phyloP scores from a whole-genome alignment of 192 early-diverging fungal genomes.

The Chytriomyces sp. region DNA sequence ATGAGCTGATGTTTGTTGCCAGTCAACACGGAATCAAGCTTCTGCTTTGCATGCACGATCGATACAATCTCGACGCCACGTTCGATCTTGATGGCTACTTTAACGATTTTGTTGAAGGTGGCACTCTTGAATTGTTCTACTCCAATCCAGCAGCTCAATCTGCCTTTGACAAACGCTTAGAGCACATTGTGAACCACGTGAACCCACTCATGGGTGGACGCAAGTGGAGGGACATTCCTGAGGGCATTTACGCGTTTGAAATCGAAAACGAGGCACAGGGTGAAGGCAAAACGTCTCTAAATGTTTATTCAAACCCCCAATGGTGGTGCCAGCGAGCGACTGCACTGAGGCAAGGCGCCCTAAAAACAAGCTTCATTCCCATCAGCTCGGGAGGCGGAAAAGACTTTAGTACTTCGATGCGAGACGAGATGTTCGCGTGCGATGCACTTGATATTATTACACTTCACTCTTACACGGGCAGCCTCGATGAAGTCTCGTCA shows the following conservation, averaged over 20 bases:
- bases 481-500: background rate
- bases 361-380: background rate
- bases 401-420: constrained; percentile 10
- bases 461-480: constrained; percentile 24
- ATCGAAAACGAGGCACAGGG: constrained; percentile 34
- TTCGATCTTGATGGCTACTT: constrained; percentile 23
- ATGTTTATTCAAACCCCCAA: constrained; percentile 12
- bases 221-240: constrained; percentile 26
- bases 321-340: constrained; percentile 34
- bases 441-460: constrained; percentile 22
- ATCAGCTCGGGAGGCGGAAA: constrained; percentile 26
- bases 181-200: constrained; percentile 28
- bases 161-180: constrained; percentile 21
- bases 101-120: constrained; percentile 3
- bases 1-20: constrained; percentile 11
- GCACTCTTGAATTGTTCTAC: constrained; percentile 12
- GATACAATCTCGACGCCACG: constrained; percentile 24
- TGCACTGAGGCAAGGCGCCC: background rate
- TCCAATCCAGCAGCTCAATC: background rate
- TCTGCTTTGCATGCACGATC: constrained; percentile 19
- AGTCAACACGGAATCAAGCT: constrained; percentile 25
- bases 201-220: constrained; percentile 20
- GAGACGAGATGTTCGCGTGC: constrained; percentile 13
- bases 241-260: constrained; percentile 23
- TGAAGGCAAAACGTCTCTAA: constrained; percentile 2